These are phyloP conservation scores for Colletotrichum truncatum DNA, from an alignment of 2,329 filamentous ascomycete species.

Conservation along the genomic window DNA sequence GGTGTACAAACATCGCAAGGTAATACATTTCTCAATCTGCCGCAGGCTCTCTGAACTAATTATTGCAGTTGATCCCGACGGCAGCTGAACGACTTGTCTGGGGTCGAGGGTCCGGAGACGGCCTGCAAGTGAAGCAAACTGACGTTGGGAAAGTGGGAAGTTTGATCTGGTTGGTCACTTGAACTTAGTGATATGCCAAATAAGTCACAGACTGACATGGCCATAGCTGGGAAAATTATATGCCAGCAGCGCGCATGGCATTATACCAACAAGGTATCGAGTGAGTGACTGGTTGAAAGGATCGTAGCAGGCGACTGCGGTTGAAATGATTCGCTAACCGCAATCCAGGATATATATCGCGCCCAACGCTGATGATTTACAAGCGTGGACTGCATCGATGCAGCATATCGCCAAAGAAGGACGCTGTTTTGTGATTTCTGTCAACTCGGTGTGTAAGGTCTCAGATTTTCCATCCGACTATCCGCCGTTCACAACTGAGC, in stretches of 20 bases:
- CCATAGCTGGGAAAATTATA: constrained; percentile 51
- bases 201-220: background rate
- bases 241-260: constrained; percentile 51
- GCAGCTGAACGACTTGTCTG: constrained; percentile 50
- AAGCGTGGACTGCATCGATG: constrained; percentile 50
- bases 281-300: constrained; percentile 35
- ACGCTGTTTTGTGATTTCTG: constrained; percentile 51
- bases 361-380: constrained; percentile 42
- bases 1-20: constrained; percentile 48
- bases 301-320: background rate
- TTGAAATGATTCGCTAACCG: background rate
- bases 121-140: constrained; percentile 47
- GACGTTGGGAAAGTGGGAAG: constrained; percentile 51
- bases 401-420: constrained; percentile 56
- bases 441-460: constrained; percentile 50
- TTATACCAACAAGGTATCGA: constrained; percentile 52
- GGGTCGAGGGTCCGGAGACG: constrained; percentile 55
- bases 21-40: constrained; percentile 19
- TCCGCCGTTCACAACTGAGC: constrained; percentile 48
- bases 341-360: constrained; percentile 41
- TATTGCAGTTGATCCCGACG: constrained; percentile 44
- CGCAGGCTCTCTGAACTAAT: background rate
- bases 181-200: background rate
- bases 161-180: constrained; percentile 43
- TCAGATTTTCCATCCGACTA: constrained; percentile 52